Evolutionary conservation across 768 basidiomycete species (phyloP), one percentile per base, ranked within the genome.

Genomic region (Trichaptum fuscoviolaceum): DNA sequence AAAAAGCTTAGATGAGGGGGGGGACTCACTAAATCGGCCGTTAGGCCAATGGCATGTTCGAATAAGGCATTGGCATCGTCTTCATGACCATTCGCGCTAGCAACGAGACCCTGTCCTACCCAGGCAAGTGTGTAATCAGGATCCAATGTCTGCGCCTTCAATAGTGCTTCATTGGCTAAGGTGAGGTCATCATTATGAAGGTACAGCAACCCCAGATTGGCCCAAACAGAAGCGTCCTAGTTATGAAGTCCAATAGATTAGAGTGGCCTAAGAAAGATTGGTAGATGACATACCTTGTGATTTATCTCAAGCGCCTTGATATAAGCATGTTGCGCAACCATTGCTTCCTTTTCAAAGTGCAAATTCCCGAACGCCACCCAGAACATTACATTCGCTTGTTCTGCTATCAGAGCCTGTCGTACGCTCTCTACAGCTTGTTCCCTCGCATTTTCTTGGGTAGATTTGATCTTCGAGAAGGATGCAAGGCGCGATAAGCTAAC

Each of bases 51-150:
- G 12, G 90, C 90, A 76, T 95, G 91, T 67, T 87, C 87, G 35
- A 95, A 83, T 66, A 97, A 74, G 4, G 87, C 81, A 23, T 81
- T 80, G 2, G 92, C 88, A 65, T 95, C 89, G 5, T 73, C 70
- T 34, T 82, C 74, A 64, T 92, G 84, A 3, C 83, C 85, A 65
- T 86, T 85, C 35, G 77, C 73, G 20, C 80, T 82, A 59, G 91
- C 91, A 58, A 93, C 81, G 26, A 93, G 75, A 3, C 85, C 91
- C 74, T 96, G 95, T 0, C 95, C 97, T 24, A 96, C 82, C 97
- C 97, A 99, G 8, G 95, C 89, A 24, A 88, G 72, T 0, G 90
- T 83, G 77, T 89, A 90, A 72, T 99, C 96, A 7, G 96, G 93
- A 78, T 99, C 95, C 58, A 95, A 82, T 20, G 90, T 88, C 75